These are phyloP conservation scores for Magnusiomyces suaveolens DNA, from an alignment of 1,139 yeast genomes.

Conservation along the genomic window DNA sequence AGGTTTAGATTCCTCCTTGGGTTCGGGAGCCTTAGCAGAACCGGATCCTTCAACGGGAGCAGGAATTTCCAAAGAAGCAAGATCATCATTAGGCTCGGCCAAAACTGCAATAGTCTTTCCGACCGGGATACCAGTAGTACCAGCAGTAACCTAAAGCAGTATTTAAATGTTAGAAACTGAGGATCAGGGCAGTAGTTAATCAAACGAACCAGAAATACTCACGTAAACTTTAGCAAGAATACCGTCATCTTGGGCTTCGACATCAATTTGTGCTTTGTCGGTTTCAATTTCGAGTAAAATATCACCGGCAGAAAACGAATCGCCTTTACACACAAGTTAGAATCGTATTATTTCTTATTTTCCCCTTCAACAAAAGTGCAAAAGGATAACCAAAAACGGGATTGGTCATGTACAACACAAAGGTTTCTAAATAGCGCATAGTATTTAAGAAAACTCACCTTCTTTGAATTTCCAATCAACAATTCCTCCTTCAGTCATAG, in stretches of 20 bases:
- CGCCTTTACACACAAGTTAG: no score
- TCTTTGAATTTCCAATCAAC: constrained; percentile 85
- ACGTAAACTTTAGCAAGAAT: constrained; percentile 65
- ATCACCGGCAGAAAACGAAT: constrained; percentile 71
- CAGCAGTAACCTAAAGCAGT: constrained; percentile 38
- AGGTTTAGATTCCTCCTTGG: constrained; percentile 8
- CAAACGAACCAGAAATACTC: constrained; percentile 1
- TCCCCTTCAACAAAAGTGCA: no score
- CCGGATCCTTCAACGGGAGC: constrained; percentile 28
- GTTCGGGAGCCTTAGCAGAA: background rate
- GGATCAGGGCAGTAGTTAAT: no score
- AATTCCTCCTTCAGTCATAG: constrained; percentile 96
- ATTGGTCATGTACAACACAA: no score
- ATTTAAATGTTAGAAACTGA: background rate
- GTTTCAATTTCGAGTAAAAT: constrained; percentile 83
- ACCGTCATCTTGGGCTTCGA: constrained; percentile 92
- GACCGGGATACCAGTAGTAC: constrained; percentile 72
- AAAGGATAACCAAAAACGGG: no score
- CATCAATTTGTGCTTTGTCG: constrained; percentile 87
- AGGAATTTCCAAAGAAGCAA: constrained; percentile 55
- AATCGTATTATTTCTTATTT: no score
- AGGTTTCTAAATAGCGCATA: no score
- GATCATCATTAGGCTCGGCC: constrained; percentile 83
- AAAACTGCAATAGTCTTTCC: constrained; percentile 79
- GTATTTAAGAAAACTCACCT: constrained; percentile 45